A percentile compares a stretch with the other conserved stretches of the same genome.
Evolutionary conservation across 2,329 filamentous ascomycete species (phyloP).

Genomic region (Neofusicoccum umdonicola): DNA sequence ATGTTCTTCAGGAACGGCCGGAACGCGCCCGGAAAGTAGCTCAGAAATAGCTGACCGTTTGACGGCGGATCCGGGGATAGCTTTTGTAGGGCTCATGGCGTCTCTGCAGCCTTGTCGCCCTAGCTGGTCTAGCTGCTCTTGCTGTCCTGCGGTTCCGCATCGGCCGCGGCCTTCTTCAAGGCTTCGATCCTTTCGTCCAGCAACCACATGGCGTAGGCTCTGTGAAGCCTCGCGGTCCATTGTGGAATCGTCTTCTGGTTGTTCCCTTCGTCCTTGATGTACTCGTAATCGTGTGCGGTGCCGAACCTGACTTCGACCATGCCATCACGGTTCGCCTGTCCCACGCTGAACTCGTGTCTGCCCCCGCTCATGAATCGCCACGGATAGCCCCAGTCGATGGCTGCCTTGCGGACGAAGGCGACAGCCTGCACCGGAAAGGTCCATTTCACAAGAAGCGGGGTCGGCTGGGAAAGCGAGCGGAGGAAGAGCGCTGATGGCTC

Average conservation of each 20-base stretch:
- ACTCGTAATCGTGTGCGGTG: slow-evolving; percentile 12
- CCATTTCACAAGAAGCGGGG: slow-evolving; percentile 9
- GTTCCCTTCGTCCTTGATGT: background rate
- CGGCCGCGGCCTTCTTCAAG: background rate
- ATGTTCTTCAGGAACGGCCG: too few species aligned
- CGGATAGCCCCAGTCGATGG: slow-evolving; percentile 9
- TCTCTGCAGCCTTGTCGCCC: too few species aligned
- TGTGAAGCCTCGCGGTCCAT: slow-evolving; percentile 3
- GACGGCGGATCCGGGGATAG: background rate
- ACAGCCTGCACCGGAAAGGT: background rate
- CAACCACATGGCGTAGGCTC: slow-evolving; percentile 7
- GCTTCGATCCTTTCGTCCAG: slow-evolving; percentile 9
- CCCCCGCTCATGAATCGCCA: slow-evolving; percentile 16
- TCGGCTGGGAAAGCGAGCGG: background rate
- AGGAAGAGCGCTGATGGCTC: background rate
- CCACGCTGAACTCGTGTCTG: slow-evolving; percentile 9
- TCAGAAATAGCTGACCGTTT: too few species aligned
- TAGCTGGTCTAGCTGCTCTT: too few species aligned
- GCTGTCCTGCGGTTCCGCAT: background rate
- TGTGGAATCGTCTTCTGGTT: slow-evolving; percentile 11
- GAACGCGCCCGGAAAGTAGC: too few species aligned
- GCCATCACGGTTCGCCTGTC: background rate
- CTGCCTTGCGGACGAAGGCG: background rate
- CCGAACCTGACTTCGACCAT: slow-evolving; percentile 12
- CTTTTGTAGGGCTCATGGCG: background rate